Base-by-base conservation (phyloP, 306 rosid species). In the Glycine tomentella region DNA sequence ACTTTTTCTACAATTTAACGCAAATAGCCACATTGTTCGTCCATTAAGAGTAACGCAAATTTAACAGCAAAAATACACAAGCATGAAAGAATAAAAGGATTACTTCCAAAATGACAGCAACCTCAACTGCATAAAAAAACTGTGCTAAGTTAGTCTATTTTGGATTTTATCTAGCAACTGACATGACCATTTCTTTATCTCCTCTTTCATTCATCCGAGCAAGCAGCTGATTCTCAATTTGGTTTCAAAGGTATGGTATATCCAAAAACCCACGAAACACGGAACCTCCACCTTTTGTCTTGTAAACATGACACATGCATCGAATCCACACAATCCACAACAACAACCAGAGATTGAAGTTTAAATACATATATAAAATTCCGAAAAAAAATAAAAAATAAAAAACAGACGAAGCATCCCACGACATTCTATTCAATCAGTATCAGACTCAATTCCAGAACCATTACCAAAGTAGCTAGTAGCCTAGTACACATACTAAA, bases 321-420 rank as follows among this genome's bases (percentile, higher is more conserved):
- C 48, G 40, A 83, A 64, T 42, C 51, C 72, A 25, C 78, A 52
- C 36, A 13, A 69, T 48, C 69, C 68, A 36, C 48, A 68, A 49
- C 17, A 75, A 75, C 31, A 67, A 15, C 51, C 38, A 44, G 49
- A 42, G 38, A 57, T 7, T 4, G 38, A 62, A 5, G 12, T 48
- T 58, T 5, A 31, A 57, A 76, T 62, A 56, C 33, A 10, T 9
- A 50, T 7, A 69, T 3, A 17, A 15, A 9, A 16, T 7, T 17
- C 9, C 10, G 4, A 36, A 17, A 16, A 66, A 17, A 57, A 31
- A 15, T n/a, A n/a, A n/a, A 3, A 38, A 38, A 5, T 13, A 33
- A 69, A 25, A 70, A 10, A 1, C 69, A 58, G 36, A 58, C 12
- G 9, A 59, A 68, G 45, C 77, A 38, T 57, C 69, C 50, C 72